Percentiles rank a stretch among this genome's conserved stretches.
Evolutionary conservation across 1,139 yeast genomes (phyloP).

Genomic region (Yamadazyma siamensis): DNA sequence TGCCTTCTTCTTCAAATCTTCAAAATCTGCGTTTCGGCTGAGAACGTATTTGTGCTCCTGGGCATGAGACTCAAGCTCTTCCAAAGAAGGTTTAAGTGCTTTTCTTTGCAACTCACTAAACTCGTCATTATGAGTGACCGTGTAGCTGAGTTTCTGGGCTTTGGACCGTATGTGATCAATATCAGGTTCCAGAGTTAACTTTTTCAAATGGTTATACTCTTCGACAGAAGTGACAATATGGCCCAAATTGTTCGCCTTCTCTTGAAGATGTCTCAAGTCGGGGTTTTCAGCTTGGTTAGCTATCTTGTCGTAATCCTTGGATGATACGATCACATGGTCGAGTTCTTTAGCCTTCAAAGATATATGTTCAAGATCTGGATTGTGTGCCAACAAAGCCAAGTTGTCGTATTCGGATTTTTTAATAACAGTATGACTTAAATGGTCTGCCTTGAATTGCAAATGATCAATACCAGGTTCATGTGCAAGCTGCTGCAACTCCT

Average conservation of each 20-base stretch:
- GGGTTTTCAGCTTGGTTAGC: conserved; percentile 19
- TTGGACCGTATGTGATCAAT: conserved; percentile 6
- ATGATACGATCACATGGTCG: conserved; percentile 6
- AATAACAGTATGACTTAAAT: conserved; percentile 15
- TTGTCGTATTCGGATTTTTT: conserved; percentile 15
- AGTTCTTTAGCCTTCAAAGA: conserved; percentile 19
- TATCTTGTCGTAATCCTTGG: conserved; percentile 13
- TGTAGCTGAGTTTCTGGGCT: conserved; percentile 7
- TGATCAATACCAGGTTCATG: conserved; percentile 27
- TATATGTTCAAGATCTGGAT: conserved; percentile 6
- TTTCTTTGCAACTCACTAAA: conserved; percentile 3
- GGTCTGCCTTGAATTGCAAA: conserved; percentile 21
- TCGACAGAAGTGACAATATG: conserved; percentile 18
- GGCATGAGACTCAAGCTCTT: conserved; percentile 19
- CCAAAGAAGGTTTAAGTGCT: conserved; percentile 18
- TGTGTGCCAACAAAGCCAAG: not conserved
- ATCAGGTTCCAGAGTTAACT: not conserved
- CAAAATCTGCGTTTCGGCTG: conserved; percentile 9
- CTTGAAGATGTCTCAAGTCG: conserved; percentile 19
- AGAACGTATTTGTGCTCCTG: conserved; percentile 9
- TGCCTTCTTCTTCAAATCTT: conserved; percentile 12
- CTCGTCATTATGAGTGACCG: conserved; percentile 3
- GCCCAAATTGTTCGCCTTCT: conserved; percentile 16
- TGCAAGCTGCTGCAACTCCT: conserved; percentile 16
- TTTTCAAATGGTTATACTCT: not conserved